Evolutionary conservation across 768 basidiomycete species (phyloP).

Genomic region (button mushroom (Agaricus bisporus)): DNA sequence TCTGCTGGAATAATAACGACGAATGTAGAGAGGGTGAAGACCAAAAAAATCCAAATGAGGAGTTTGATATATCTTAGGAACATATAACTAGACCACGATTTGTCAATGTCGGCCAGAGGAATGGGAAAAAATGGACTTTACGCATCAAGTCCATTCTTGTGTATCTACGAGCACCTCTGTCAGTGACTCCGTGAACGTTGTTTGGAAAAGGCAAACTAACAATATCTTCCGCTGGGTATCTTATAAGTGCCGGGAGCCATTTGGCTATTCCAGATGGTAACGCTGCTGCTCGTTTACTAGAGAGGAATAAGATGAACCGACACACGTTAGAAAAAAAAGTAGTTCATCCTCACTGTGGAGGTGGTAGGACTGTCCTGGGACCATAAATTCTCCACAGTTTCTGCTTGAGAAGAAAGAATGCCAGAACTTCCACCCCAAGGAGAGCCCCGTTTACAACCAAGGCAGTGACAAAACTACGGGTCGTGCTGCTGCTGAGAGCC

Average conservation of each 20-base stretch:
- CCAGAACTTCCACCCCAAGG: constrained; percentile 40
- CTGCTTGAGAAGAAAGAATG: constrained; percentile 52
- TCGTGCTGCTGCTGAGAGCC: constrained; percentile 24
- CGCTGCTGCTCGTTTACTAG: constrained; percentile 37
- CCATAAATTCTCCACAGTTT: constrained; percentile 54
- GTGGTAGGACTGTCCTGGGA: constrained; percentile 57
- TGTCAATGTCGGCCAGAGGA: background rate
- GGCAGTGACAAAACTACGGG: constrained; percentile 53
- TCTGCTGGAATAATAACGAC: constrained; percentile 55
- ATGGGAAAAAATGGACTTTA: constrained; percentile 32
- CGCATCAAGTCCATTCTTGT: constrained; percentile 63
- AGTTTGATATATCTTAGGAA: constrained; percentile 59
- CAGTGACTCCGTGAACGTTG: background rate
- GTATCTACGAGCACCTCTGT: constrained; percentile 28
- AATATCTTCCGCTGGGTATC: constrained; percentile 37
- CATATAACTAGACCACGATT: constrained; percentile 33
- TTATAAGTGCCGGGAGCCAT: constrained; percentile 45
- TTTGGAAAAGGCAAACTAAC: constrained; percentile 22
- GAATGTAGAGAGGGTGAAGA: constrained; percentile 56
- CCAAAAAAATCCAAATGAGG: constrained; percentile 49
- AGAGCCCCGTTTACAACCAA: constrained; percentile 50
- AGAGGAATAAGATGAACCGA: background rate
- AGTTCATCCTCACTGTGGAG: constrained; percentile 36
- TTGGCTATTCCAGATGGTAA: constrained; percentile 40
- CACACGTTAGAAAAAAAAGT: background rate